phyloP scores from a whole-genome alignment of 2,329 filamentous ascomycete species.

The Aspergillus pseudotamarii region DNA sequence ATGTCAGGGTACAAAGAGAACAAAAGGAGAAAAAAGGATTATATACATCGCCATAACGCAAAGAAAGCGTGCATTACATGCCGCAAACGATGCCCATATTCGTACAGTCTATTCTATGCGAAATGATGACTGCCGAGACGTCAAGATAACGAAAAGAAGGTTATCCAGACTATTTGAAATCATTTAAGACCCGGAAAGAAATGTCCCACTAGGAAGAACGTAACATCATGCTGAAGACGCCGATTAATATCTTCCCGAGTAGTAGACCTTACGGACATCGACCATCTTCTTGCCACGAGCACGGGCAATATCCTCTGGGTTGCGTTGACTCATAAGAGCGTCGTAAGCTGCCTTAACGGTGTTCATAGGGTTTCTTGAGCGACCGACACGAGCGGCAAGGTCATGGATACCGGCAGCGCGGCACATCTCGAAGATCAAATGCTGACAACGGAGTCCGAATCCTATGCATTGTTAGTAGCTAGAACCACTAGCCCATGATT shows the following conservation, averaged over 20 bases:
- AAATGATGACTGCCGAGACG: slow-evolving; percentile 9
- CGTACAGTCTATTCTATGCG: slow-evolving; percentile 21
- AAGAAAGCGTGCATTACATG: slow-evolving; percentile 11
- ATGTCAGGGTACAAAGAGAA: slow-evolving; percentile 22
- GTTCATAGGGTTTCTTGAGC: slow-evolving; percentile 96
- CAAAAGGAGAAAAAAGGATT: slow-evolving; percentile 16
- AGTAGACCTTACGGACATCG: slow-evolving; percentile 96
- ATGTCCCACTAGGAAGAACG: neutral
- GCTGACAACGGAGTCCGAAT: slow-evolving; percentile 89
- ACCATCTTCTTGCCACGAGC: slow-evolving; percentile 93
- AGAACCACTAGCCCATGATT: neutral
- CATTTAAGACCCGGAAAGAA: neutral
- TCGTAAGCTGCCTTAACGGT: slow-evolving; percentile 88
- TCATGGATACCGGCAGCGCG: slow-evolving; percentile 84
- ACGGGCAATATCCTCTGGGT: slow-evolving; percentile 87
- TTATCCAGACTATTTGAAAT: slow-evolving; percentile 20
- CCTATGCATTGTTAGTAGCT: slow-evolving; percentile 55
- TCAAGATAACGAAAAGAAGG: slow-evolving; percentile 16
- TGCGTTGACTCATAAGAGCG: slow-evolving; percentile 78
- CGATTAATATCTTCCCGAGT: slow-evolving; percentile 71
- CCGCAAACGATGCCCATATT: slow-evolving; percentile 16
- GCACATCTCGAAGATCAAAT: slow-evolving; percentile 92
- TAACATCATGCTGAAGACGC: neutral
- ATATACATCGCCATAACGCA: slow-evolving; percentile 27
- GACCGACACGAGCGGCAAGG: slow-evolving; percentile 77